A percentile compares a stretch with the other conserved stretches of the same genome.
Conservation (phyloP, 2,329 filamentous ascomycete genomes). For the Aspergillus fijiensis region DNA sequence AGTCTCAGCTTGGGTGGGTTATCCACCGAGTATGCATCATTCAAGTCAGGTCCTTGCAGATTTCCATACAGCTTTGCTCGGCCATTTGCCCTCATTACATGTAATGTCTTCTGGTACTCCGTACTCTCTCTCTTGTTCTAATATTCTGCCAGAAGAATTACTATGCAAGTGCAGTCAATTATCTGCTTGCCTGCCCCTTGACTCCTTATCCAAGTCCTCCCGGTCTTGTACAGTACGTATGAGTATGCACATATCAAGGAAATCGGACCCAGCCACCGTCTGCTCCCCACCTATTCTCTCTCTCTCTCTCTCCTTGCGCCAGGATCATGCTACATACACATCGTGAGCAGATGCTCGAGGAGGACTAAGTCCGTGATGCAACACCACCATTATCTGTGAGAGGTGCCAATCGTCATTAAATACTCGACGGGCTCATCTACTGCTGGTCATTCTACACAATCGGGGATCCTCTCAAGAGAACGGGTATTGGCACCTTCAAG, state of each 20-base stretch:
- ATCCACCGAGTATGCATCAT: slow-evolving; percentile 15
- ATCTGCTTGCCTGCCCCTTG: neutral
- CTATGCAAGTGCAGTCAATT: neutral
- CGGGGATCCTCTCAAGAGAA: neutral
- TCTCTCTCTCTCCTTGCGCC: neutral
- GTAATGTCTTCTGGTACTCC: too few relatives aligned
- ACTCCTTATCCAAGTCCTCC: neutral
- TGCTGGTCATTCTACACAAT: neutral
- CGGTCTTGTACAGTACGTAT: neutral
- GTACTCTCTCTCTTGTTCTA: neutral
- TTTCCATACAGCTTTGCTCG: slow-evolving; percentile 11
- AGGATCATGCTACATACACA: neutral
- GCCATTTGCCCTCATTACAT: neutral
- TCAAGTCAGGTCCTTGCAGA: slow-evolving; percentile 30
- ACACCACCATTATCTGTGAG: neutral
- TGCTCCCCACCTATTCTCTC: neutral
- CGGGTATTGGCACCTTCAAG: neutral
- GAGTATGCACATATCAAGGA: neutral
- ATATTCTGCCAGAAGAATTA: neutral
- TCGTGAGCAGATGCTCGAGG: neutral
- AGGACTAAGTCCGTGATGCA: neutral
- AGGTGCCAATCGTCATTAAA: neutral
- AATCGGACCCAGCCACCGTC: neutral
- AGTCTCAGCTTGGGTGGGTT: slow-evolving; percentile 3
- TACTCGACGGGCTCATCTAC: neutral